phyloP scores from a whole-genome alignment of 1,284 basidiomycete genomes.

The Blastosporella zonata region DNA sequence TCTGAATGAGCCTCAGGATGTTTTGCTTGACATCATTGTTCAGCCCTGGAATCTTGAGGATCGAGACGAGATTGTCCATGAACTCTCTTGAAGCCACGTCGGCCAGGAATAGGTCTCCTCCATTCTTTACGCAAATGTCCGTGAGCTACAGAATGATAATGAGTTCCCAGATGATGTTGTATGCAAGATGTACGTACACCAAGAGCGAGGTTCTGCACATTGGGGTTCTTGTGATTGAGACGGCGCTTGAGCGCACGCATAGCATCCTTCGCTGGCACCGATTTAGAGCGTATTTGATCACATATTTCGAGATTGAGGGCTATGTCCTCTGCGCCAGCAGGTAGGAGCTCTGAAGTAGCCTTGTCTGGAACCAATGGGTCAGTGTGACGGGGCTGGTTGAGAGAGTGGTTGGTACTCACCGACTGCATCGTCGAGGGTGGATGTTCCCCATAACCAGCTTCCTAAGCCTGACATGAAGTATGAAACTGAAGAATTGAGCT shows the following conservation, averaged over 20 bases:
- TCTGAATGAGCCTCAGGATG: conserved; percentile 81
- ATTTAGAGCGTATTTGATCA: conserved; percentile 94
- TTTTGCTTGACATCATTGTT: conserved; percentile 85
- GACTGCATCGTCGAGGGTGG: conserved; percentile 73
- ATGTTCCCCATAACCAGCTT: conserved; percentile 73
- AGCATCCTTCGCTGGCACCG: conserved; percentile 81
- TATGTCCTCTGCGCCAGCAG: conserved; percentile 84
- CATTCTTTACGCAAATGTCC: conserved; percentile 97
- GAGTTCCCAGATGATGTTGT: background rate
- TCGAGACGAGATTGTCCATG: conserved; percentile 87
- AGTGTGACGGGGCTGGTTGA: background rate
- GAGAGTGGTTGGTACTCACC: conserved; percentile 43
- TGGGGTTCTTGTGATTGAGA: conserved; percentile 93
- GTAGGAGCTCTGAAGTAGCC: conserved; percentile 86
- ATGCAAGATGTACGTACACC: conserved; percentile 51
- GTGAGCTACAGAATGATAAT: conserved; percentile 55
- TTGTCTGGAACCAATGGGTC: conserved; percentile 56
- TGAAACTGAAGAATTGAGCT: conserved; percentile 1
- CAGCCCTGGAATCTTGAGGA: conserved; percentile 69
- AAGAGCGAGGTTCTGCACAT: conserved; percentile 88
- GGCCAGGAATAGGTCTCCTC: conserved; percentile 86
- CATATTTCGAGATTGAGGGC: conserved; percentile 94
- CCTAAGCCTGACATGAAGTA: conserved; percentile 33
- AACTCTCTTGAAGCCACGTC: conserved; percentile 90
- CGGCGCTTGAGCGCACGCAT: conserved; percentile 88